Evolutionary conservation across 2,329 filamentous ascomycete genomes (phyloP).

Genomic region (Falciphora oryzae): DNA sequence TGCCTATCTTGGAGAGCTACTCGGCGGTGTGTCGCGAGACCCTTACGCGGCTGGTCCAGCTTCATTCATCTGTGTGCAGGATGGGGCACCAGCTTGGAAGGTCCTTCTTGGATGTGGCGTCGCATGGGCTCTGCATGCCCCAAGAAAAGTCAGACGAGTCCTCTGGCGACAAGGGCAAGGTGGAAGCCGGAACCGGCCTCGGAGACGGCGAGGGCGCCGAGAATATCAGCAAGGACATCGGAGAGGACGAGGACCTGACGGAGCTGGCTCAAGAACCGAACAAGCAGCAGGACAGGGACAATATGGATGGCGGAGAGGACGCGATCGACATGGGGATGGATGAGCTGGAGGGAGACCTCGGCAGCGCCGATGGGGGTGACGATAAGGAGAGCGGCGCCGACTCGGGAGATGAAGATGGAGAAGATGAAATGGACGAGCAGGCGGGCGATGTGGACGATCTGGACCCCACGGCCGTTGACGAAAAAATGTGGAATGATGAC

Average conservation of each 20-base stretch:
- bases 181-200: constrained; percentile 87
- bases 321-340: constrained; percentile 90
- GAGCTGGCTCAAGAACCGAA: constrained; percentile 85
- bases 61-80: constrained; percentile 67
- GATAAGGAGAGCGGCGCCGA: constrained; percentile 55
- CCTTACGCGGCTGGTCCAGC: constrained; percentile 50
- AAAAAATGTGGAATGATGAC: constrained; percentile 96
- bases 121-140: constrained; percentile 87
- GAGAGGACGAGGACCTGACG: constrained; percentile 85
- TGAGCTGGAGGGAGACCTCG: constrained; percentile 82
- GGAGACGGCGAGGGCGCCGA: constrained; percentile 93
- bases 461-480: constrained; percentile 84
- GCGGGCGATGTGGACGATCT: constrained; percentile 86
- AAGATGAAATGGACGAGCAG: constrained; percentile 82
- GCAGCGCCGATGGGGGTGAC: constrained; percentile 56
- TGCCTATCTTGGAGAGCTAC: constrained; percentile 74
- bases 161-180: constrained; percentile 65
- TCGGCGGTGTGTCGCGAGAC: constrained; percentile 52
- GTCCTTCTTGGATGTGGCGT: constrained; percentile 71
- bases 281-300: constrained; percentile 55
- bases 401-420: constrained; percentile 57
- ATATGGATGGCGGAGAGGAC: constrained; percentile 75
- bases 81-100: constrained; percentile 71
- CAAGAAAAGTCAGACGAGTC: constrained; percentile 71
- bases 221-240: constrained; percentile 96